Conservation (phyloP, 2,329 filamentous ascomycete species). For the Chalara sp. region DNA sequence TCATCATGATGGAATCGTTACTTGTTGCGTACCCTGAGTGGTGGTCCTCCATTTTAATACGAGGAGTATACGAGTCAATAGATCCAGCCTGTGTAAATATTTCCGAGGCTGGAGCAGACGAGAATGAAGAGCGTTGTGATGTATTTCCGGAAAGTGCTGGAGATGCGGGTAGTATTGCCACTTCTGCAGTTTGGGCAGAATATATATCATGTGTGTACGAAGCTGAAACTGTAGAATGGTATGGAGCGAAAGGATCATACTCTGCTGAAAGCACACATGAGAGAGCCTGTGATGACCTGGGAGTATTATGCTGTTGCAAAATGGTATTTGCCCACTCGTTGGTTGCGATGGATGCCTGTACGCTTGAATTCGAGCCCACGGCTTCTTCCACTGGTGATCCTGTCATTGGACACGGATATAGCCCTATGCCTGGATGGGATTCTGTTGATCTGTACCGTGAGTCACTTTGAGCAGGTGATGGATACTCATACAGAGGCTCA, state of each 20-base stretch:
- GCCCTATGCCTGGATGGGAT: constrained; percentile 21
- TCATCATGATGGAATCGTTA: constrained; percentile 17
- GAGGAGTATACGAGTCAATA: constrained; percentile 22
- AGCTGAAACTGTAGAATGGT: constrained; percentile 34
- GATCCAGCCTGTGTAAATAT: constrained; percentile 24
- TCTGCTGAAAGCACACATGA: constrained; percentile 42
- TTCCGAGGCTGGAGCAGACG: constrained; percentile 25
- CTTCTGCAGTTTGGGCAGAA: constrained; percentile 31
- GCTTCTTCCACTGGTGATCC: constrained; percentile 18
- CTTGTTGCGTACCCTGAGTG: constrained; percentile 19
- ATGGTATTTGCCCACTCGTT: constrained; percentile 20
- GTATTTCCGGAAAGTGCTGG: constrained; percentile 22
- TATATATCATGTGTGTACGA: constrained; percentile 43
- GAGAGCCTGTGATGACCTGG: constrained; percentile 21
- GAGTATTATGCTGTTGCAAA: constrained; percentile 18
- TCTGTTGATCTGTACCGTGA: constrained; percentile 23
- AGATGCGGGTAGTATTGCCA: constrained; percentile 20
- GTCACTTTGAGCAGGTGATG: constrained; percentile 26
- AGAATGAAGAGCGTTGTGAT: constrained; percentile 29
- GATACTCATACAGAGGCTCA: constrained; percentile 27
- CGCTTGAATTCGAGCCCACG: constrained; percentile 12
- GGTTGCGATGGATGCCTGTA: constrained; percentile 16
- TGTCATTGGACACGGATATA: constrained; percentile 25
- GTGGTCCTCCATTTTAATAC: constrained; percentile 27
- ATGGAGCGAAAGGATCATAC: constrained; percentile 45